Evolutionary conservation across 345 rosid genomes (phyloP).

Genomic region (Arabidopsis thaliana): TAIR10.1 NC_003076.8:690001-690500

Average conservation of each 20-base stretch:
- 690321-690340: no score
- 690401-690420: no score
- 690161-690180: background rate
- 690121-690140: constrained; percentile 1
- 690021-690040: background rate
- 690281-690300: no score
- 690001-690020: constrained; percentile 16
- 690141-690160: constrained; percentile 13
- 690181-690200: background rate
- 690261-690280: background rate
- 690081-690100: background rate
- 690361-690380: no score
- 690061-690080: background rate
- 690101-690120: constrained; percentile 3
- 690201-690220: background rate
- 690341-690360: no score
- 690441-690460: no score
- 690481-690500: background rate
- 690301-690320: no score
- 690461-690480: background rate
- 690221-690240: background rate
- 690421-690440: no score
- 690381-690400: no score
- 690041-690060: background rate
- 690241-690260: background rate